Conservation (phyloP, 2,329 filamentous ascomycete genomes). For the Colletotrichum limetticola region DNA sequence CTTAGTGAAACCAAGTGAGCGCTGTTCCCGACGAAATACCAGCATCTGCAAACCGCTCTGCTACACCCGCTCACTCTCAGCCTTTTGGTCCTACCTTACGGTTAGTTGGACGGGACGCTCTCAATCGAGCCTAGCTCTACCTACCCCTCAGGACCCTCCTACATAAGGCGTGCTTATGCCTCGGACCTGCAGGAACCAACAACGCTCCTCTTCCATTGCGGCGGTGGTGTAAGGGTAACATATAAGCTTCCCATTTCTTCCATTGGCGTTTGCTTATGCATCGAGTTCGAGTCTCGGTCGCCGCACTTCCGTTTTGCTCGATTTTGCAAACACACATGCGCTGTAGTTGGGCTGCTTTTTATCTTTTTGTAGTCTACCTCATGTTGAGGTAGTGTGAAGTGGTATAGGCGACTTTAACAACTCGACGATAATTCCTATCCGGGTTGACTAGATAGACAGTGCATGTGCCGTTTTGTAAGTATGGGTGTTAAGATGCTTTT, state of each 20-base stretch:
- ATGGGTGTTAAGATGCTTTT: too few relatives aligned
- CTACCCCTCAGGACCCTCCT: not conserved
- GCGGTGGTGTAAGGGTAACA: constrained; percentile 33
- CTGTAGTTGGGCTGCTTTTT: not conserved
- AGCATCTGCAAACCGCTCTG: not conserved
- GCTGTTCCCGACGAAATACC: not conserved
- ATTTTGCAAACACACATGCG: too few relatives aligned
- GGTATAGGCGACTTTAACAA: too few relatives aligned
- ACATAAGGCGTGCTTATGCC: not conserved
- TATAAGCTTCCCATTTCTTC: constrained; percentile 26
- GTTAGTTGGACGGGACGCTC: not conserved
- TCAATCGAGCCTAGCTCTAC: not conserved
- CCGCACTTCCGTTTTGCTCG: not conserved
- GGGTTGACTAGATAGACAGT: too few relatives aligned
- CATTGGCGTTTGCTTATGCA: constrained; percentile 6
- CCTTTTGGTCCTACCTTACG: not conserved
- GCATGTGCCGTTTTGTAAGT: too few relatives aligned
- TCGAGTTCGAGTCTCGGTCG: constrained; percentile 31
- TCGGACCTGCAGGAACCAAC: not conserved
- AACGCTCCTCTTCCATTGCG: not conserved
- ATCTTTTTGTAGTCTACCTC: too few relatives aligned
- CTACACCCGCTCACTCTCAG: too few relatives aligned
- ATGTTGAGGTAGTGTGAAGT: too few relatives aligned
- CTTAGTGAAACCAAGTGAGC: not conserved
- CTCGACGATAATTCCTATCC: too few relatives aligned